Evolutionary conservation across 2,329 filamentous ascomycete genomes (phyloP), one percentile per base, ranked within the genome.

Genomic region (Botrytis cinerea): DNA sequence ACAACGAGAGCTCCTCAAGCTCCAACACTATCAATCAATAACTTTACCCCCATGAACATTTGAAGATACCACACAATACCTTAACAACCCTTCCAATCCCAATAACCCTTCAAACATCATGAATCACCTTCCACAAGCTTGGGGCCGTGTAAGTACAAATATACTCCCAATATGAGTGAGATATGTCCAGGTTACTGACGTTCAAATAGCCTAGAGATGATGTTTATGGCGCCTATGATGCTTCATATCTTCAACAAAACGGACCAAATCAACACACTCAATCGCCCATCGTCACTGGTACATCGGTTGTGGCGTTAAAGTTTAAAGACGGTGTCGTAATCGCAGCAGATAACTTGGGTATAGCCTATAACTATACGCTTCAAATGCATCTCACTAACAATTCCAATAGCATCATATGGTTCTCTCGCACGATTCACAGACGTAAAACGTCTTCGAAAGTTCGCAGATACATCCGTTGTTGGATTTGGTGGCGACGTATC

Each of bases 401-500:
- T 51, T 54, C 35, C 35, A 48, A 69, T 81, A 97, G 96, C 96
- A 78, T 99, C 96, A 74, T 99, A 99, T 84, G 96, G 96, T 82
- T 98, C 96, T 73, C 93, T 95, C 78, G 95, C 96, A 75, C 94
- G 96, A 82, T 99, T 98, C 88, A 95, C 93, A 80, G 93, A 98
- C 83, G 94, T 98, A 82, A 97, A 98, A 86, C 95, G 96, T 81
- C 91, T 99, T 78, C 94, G 94, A 80, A 88, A 90, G 79, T 98
- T 98, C 84, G 93, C 94, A 84, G 87, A 91, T 77, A 90, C 91
- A 77, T 91, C 94, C 45, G 89, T 98, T 75, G 88, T 99, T 81
- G 96, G 96, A 80, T 97, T 98, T 85, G 94, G 94, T 83, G 96
- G 96, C 83, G 96, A 99, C 86, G 92, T 99, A 79, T 97, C 93